Base-by-base conservation (phyloP, 176 grass and related monocot genomes). In the Miscanthus lutarioriparius region DNA sequence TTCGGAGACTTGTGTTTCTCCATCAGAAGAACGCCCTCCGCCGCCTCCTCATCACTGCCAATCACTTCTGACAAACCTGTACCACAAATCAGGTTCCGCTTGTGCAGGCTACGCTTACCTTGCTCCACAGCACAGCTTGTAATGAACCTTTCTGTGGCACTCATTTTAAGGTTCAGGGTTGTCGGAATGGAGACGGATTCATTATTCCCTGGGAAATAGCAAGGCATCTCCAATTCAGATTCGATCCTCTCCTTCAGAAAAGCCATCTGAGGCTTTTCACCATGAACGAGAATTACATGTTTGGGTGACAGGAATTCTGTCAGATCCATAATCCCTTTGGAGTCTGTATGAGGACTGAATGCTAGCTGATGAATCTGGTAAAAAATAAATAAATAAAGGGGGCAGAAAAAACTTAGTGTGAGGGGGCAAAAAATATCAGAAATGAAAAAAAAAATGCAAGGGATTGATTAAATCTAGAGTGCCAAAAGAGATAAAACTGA, bases 231-330 rank as follows among this genome's bases (percentile, higher is more conserved):
- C 61, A 95, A 74, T 82, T 98, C 93, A 8, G 89, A 91, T 81
- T 95, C 89, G 14, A 98, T 92, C 73, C 78, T 89, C 70, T 90
- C 90, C 83, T 89, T 95, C 62, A 98, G 84, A 16, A 70, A 88
- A 79, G 91, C 91, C 96, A 98, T 98, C 68, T 93, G 90, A 58
- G 96, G 93, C 77, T 90, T 98, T 87, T 98, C 96, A 16, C 96
- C 96, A 51, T 98, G 96, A 54, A 95, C 96, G 63, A 98, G 87
- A 83, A 98, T 89, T 75, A 95, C 93, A 87, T 98, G 89, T 20
- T 85, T 87, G 16, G 93, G 96, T 23, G 91, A 93, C 51, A 98
- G 91, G 86, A 91, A 98, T 48, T 93, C 90, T 8, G 80, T 77
- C 58, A 62, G 58, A 62, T 62, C 58, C 58, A 62, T 62, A 62